These are phyloP conservation scores for Nymphaea colorata DNA, from an alignment of 164 flowering plant species.

Conservation along the genomic window DNA sequence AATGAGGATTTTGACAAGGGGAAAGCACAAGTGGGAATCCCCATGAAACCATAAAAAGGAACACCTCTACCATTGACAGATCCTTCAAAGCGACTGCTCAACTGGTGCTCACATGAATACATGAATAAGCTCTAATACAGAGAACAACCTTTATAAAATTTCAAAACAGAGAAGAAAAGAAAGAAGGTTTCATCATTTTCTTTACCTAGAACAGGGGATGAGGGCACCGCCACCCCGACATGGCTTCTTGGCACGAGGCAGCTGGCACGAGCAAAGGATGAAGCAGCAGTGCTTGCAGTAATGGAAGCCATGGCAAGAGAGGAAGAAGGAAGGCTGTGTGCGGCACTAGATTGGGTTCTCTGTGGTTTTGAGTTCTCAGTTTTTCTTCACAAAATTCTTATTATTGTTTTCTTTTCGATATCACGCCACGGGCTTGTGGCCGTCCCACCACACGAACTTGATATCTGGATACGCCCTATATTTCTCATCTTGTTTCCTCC, in stretches of 20 bases:
- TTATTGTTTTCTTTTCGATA: not conserved
- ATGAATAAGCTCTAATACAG: no score
- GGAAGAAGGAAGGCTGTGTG: not conserved
- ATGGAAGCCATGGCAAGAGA: constrained; percentile 30
- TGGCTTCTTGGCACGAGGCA: constrained; percentile 9
- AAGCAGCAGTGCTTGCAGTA: constrained; percentile 22
- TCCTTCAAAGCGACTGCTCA: no score
- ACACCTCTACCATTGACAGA: no score
- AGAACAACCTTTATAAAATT: no score
- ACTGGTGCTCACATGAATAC: no score
- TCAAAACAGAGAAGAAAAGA: no score
- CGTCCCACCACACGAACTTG: constrained; percentile 12
- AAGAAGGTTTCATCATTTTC: not conserved
- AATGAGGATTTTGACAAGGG: no score
- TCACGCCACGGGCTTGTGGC: constrained; percentile 1
- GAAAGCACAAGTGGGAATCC: no score
- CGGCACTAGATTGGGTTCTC: no score
- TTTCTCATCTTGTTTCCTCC: constrained; percentile 33
- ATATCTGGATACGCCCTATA: constrained; percentile 12
- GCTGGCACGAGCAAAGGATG: constrained; percentile 12
- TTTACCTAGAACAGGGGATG: constrained; percentile 33
- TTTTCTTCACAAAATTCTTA: not conserved
- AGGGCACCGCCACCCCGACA: constrained; percentile 4
- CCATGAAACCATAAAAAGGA: no score
- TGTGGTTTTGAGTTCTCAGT: not conserved